A percentile compares a stretch with the other conserved stretches of the same genome.
Evolutionary conservation across 495 filamentous ascomycete genomes (phyloP).

Genomic region (Neurospora sp.): DNA sequence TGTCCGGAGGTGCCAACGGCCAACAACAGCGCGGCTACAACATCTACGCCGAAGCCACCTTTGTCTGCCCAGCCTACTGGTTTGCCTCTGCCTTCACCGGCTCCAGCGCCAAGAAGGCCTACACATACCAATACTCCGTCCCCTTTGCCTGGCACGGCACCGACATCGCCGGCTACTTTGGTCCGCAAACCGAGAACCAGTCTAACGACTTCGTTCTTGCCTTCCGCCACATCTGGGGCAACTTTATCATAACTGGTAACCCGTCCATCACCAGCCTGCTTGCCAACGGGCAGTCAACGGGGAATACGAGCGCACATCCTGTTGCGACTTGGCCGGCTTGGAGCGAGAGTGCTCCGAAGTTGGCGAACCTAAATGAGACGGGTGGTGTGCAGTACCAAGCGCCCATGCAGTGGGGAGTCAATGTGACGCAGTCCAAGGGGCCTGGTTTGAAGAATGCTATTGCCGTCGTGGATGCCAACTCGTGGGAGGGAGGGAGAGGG

Average conservation of each 20-base stretch:
- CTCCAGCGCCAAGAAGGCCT: constrained; percentile 24
- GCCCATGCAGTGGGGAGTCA: constrained; percentile 15
- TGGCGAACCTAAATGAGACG: constrained; percentile 46
- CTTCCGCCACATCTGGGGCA: constrained; percentile 38
- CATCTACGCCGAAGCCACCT: constrained; percentile 51
- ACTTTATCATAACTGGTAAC: constrained; percentile 44
- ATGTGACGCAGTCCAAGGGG: constrained; percentile 21
- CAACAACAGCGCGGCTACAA: constrained; percentile 36
- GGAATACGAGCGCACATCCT: constrained; percentile 15
- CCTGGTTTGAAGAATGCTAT: constrained; percentile 41
- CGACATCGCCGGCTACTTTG: constrained; percentile 46
- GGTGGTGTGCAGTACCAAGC: constrained; percentile 30
- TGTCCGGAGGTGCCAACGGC: constrained; percentile 18
- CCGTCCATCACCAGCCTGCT: constrained; percentile 40
- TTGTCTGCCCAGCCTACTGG: constrained; percentile 55
- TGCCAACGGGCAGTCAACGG: constrained; percentile 27
- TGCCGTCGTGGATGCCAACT: constrained; percentile 33
- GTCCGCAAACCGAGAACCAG: constrained; percentile 17
- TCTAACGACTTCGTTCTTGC: constrained; percentile 19
- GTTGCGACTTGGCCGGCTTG: constrained; percentile 29
- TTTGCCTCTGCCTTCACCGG: constrained; percentile 45
- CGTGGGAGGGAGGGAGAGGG: constrained; percentile 51
- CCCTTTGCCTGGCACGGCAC: constrained; percentile 46
- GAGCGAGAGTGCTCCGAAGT: constrained; percentile 19
- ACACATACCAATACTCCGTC: constrained; percentile 55